Evolutionary conservation across 2,329 filamentous ascomycete species (phyloP), one percentile per base, ranked within the genome.

Genomic region (Ceratocystis cacaofunesta): DNA sequence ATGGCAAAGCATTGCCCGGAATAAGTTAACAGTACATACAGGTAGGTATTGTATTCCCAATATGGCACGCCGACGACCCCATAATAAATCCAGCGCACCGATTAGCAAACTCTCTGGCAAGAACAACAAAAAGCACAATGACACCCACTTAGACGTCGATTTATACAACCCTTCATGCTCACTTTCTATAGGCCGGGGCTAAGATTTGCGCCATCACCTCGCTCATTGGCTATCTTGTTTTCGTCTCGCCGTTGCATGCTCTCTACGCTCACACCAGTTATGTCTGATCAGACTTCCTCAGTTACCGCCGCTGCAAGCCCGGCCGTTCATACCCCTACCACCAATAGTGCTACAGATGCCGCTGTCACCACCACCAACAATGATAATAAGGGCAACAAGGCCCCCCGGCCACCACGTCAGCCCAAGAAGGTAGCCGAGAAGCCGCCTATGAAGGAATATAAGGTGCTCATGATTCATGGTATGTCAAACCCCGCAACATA

Each of bases 401-500:
- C 63, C 1, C n/a, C 63, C 3, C 60, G 63, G 25, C 63, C 66
- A 19, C 66, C 63, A 1, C 66, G 66, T 12, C 52, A 36, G 12
- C 66, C 64, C 8, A 66, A 65, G 61, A 60, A 64, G 43, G 44
- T 44, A 5, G 55, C 25, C 25, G 67, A 68, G 25, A 66, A 66
- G 63, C 60, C 61, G 19, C 63, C 62, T 2, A 82, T 80, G 74
- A 79, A 73, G 65, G 76, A 80, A 64, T 70, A 86, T 66, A 89
- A 85, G 74, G 85, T 92, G 69, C 78, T 92, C 57, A 90, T 91
- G 87, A 80, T 92, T 32, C 88, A 92, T 71, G 88, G 84, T 85
- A 73, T 65, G 75, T 64, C 25, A 58, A 30, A 3, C 55, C 30
- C 12, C 4, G 10, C 17, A n/a, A 7, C 25, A 32, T 58, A 2